Percentiles rank a stretch among this genome's conserved stretches.
Conservation (phyloP, 2,329 filamentous ascomycete genomes). For the Cercospora zeae-maydis region DNA sequence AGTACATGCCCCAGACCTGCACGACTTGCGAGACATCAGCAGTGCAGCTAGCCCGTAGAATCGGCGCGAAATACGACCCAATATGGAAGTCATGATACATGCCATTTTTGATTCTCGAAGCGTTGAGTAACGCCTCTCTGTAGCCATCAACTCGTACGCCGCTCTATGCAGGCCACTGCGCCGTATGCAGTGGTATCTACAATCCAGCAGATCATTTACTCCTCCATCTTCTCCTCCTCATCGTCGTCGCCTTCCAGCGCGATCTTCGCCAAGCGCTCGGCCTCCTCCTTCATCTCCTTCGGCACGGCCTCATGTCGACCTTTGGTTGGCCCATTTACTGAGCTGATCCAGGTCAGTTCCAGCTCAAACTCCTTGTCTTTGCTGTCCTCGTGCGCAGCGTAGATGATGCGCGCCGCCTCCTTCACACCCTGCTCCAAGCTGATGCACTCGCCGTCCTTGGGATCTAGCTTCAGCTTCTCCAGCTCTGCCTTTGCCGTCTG, state of each 20-base stretch:
- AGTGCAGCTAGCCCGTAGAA: background rate
- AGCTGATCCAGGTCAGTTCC: constrained; percentile 98
- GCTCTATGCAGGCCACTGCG: constrained; percentile 14
- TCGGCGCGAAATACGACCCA: background rate
- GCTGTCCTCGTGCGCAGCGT: constrained; percentile 95
- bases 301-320: constrained; percentile 92
- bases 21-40: too few relatives aligned
- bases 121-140: background rate
- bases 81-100: constrained; percentile 1
- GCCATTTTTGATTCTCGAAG: constrained; percentile 2
- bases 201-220: constrained; percentile 19
- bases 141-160: constrained; percentile 8
- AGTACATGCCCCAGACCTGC: too few relatives aligned
- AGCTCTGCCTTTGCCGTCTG: constrained; percentile 97
- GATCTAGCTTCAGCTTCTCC: constrained; percentile 83
- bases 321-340: constrained; percentile 78
- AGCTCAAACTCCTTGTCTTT: constrained; percentile 99
- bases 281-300: constrained; percentile 84
- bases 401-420: constrained; percentile 95
- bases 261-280: constrained; percentile 88
- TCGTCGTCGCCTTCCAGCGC: constrained; percentile 81
- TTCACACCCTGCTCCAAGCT: constrained; percentile 85
- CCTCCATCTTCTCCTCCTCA: constrained; percentile 40
- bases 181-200: constrained; percentile 23
- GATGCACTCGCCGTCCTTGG: constrained; percentile 62